Evolutionary conservation across 116 monocot genomes (phyloP).

Genomic region (Papilionanthe hybrid): DNA sequence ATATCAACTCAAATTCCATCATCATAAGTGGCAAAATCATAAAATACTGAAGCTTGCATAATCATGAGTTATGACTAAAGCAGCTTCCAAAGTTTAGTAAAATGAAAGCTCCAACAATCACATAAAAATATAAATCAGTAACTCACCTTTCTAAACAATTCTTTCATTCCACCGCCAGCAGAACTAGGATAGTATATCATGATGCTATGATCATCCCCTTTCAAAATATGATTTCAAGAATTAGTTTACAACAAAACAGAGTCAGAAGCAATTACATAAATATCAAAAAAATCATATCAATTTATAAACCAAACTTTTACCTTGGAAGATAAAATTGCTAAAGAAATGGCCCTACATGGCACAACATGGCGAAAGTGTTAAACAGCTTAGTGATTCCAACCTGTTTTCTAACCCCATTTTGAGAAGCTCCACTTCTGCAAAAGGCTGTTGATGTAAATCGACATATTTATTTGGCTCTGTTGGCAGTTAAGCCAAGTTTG

Average conservation of each 20-base stretch:
- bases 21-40: neutral
- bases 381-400: neutral
- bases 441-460: too few species aligned
- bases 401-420: neutral
- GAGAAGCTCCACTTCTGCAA: neutral
- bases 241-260: neutral
- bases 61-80: neutral
- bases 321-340: neutral
- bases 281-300: neutral
- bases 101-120: neutral
- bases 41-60: neutral
- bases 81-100: neutral
- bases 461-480: too few species aligned
- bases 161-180: conserved; percentile 99
- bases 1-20: neutral
- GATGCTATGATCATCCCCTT: conserved; percentile 99
- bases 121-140: conserved; percentile 1
- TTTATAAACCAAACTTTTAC: neutral
- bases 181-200: conserved; percentile 99
- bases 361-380: neutral
- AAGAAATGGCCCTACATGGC: neutral
- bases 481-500: neutral
- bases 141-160: conserved; percentile 88
- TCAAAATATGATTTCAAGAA: conserved; percentile 4
- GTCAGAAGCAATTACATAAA: neutral